phyloP scores from a whole-genome alignment of 768 basidiomycete genomes.

The Lactifluus volemus region DNA sequence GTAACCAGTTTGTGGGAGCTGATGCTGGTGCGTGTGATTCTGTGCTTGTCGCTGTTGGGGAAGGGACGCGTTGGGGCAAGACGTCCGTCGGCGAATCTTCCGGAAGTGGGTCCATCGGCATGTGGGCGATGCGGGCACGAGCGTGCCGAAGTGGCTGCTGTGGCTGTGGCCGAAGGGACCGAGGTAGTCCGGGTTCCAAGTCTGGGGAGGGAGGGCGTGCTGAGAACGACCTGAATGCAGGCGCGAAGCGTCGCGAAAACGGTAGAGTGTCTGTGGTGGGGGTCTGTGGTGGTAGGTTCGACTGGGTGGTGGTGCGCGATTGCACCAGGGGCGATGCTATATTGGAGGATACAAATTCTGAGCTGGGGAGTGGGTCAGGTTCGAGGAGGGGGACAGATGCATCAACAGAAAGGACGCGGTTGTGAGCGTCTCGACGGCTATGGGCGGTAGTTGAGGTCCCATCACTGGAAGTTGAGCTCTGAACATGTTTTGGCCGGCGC shows the following conservation, averaged over 20 bases:
- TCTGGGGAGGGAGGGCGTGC: background rate
- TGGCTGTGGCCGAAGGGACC: background rate
- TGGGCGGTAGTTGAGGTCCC: background rate
- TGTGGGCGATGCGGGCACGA: constrained; percentile 10
- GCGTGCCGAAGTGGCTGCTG: constrained; percentile 14
- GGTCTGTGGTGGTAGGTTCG: background rate
- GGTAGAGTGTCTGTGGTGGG: background rate
- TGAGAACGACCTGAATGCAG: constrained; percentile 3
- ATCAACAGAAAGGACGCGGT: constrained; percentile 12
- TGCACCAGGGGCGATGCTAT: background rate
- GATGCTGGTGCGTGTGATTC: background rate
- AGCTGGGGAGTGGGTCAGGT: background rate
- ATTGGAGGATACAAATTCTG: background rate
- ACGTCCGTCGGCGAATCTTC: constrained; percentile 1
- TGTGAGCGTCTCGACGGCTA: constrained; percentile 7
- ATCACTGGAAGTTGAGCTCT: background rate
- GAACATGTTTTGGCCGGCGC: background rate
- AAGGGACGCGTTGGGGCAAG: background rate
- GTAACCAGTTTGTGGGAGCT: constrained; percentile 15
- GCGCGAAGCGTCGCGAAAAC: constrained; percentile 6
- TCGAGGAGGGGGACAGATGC: constrained; percentile 18
- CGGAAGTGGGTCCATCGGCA: constrained; percentile 17
- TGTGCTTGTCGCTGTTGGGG: background rate
- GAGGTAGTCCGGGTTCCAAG: constrained; percentile 3
- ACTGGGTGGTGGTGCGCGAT: background rate